Percentiles rank a stretch among this genome's conserved stretches.
These are phyloP conservation scores for Zelopaecilomyces penicillatus DNA, from an alignment of 2,329 filamentous ascomycete species.

Conservation along the genomic window DNA sequence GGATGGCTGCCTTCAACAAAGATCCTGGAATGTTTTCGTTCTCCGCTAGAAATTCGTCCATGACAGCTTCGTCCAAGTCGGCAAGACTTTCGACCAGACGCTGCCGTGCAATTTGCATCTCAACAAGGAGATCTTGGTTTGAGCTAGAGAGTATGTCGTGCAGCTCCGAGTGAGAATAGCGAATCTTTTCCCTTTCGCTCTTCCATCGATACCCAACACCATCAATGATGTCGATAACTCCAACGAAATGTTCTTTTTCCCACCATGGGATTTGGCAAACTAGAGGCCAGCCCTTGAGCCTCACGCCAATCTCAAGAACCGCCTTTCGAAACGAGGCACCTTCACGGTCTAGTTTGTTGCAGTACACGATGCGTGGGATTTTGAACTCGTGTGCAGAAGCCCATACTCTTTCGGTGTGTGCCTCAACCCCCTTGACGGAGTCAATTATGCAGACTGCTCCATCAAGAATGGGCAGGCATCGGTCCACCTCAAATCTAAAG, in stretches of 20 bases:
- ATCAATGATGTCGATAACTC: slow-evolving; percentile 76
- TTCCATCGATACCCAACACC: slow-evolving; percentile 68
- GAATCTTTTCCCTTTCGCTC: slow-evolving; percentile 31
- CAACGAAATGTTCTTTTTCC: slow-evolving; percentile 69
- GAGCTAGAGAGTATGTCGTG: slow-evolving; percentile 31
- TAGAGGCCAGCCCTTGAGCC: slow-evolving; percentile 76
- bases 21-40: slow-evolving; percentile 64
- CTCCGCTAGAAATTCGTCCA: slow-evolving; percentile 74
- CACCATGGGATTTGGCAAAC: slow-evolving; percentile 97
- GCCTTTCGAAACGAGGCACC: slow-evolving; percentile 75
- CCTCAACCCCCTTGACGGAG: slow-evolving; percentile 88
- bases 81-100: slow-evolving; percentile 77
- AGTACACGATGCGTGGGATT: slow-evolving; percentile 71
- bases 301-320: slow-evolving; percentile 73
- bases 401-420: slow-evolving; percentile 97
- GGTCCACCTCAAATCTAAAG: slow-evolving; percentile 92
- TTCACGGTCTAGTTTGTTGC: slow-evolving; percentile 73
- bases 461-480: slow-evolving; percentile 80
- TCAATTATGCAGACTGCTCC: slow-evolving; percentile 90
- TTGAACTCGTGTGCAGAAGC: slow-evolving; percentile 74
- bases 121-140: slow-evolving; percentile 48
- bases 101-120: slow-evolving; percentile 67
- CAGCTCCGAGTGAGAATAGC: slow-evolving; percentile 21
- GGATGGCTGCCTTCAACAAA: slow-evolving; percentile 64
- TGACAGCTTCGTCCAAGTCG: slow-evolving; percentile 78